Percentiles rank a stretch among this genome's conserved stretches.
These are phyloP conservation scores for Trypanosomatidae sp. DNA, from an alignment of 208 protist genomes.

Conservation along the genomic window DNA sequence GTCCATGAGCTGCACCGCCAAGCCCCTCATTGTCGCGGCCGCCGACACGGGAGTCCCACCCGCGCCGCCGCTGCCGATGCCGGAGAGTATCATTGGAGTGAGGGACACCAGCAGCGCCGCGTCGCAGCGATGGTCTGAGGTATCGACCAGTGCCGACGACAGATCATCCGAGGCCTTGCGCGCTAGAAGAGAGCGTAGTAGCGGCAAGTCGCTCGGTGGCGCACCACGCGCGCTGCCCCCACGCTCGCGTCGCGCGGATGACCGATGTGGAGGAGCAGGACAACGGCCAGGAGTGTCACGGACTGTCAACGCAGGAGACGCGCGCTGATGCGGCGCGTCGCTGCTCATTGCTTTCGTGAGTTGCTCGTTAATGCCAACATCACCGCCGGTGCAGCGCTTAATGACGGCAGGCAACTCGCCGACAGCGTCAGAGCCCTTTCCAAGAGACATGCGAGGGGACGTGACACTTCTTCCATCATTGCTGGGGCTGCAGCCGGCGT, in stretches of 20 bases:
- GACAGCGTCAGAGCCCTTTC: neutral
- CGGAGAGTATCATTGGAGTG: constrained; percentile 73
- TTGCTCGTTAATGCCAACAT: neutral
- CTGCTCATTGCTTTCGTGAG: neutral
- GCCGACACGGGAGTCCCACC: neutral
- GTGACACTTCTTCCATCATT: neutral
- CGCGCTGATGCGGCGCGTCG: neutral
- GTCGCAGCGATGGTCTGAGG: constrained; percentile 29
- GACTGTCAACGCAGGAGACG: neutral
- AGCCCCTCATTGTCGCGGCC: constrained; percentile 9
- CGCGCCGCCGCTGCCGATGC: constrained; percentile 14
- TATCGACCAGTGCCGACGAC: constrained; percentile 29
- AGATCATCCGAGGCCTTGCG: constrained; percentile 30
- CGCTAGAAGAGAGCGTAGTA: constrained; percentile 29
- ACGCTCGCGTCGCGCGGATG: neutral
- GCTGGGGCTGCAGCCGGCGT: neutral
- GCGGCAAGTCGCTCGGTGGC: constrained; percentile 11
- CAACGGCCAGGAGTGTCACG: neutral
- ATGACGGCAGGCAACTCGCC: constrained; percentile 10
- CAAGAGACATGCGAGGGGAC: neutral
- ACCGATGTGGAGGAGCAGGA: neutral
- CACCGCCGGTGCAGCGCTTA: constrained; percentile 24
- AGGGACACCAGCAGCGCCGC: constrained; percentile 63
- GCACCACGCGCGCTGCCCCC: neutral
- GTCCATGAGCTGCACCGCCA: constrained; percentile 12